Evolutionary conservation across 2,329 filamentous ascomycete species (phyloP), one percentile per base, ranked within the genome.

Genomic region (Drechslerella coelobrocha): DNA sequence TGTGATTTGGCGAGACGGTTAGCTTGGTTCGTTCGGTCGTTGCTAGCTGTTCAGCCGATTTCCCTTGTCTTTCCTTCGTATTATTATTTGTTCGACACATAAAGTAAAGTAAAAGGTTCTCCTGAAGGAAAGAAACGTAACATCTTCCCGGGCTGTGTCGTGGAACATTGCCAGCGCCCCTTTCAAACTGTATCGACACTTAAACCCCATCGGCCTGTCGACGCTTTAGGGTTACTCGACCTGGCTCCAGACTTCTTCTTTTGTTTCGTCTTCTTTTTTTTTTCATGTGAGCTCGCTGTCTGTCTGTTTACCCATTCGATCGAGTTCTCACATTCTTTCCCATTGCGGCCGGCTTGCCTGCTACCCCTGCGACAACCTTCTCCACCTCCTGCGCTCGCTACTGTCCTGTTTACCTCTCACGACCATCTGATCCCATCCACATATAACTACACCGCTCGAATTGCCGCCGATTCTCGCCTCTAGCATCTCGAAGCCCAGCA

Each of bases 371-470:
- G 50, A 50, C 47, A 24, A 8, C 31, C 37, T 47, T 39, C 62
- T 55, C 47, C 48, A 57, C 37, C 54, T 59, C 61, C 53, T 57
- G 47, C 61, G 53, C 45, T 68, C 63, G 63, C 63, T 68, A 61
- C 50, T 51, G 29, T 21, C 19, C 27, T 37, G 26, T 52, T n/a
- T 17, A 27, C 10, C n/a, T 26, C 37, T 31, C 24, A 17, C 14
- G 8, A 7, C 41, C 9, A 1, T 17, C 14, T 6, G 14, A 55
- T 34, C 26, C 23, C 14, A 34, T 34, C 2, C n/a, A 41, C 48
- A n/a, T n/a, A n/a, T n/a, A n/a, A n/a, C 29, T 51, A 52, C 45
- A 50, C 31, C 45, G 27, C 8, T 51, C 56, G 5, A 23, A 39
- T 14, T 10, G 14, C 14, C 3, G 17, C 21, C 54, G 29, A 34